Conservation (phyloP, 1,284 basidiomycete genomes). For the Ceratobasidium sp. region DNA sequence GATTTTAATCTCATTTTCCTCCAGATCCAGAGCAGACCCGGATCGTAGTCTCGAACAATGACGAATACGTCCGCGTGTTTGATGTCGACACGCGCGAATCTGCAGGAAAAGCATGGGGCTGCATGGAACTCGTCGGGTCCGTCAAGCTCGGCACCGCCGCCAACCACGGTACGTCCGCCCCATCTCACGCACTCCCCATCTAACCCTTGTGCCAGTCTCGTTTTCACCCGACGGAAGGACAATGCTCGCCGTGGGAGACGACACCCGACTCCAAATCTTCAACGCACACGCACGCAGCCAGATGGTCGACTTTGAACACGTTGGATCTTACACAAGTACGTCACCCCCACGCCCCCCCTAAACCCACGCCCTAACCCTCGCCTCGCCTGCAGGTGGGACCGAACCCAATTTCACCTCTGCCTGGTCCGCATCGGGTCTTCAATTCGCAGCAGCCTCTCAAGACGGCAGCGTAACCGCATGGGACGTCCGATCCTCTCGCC, state of each 20-base stretch:
- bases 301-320: slow-evolving; percentile 48
- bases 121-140: slow-evolving; percentile 59
- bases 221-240: slow-evolving; percentile 88
- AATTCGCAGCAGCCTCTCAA: slow-evolving; percentile 88
- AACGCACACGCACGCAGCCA: slow-evolving; percentile 27
- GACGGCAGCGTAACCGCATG: slow-evolving; percentile 80
- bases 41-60: slow-evolving; percentile 87
- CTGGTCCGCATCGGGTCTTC: slow-evolving; percentile 82
- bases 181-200: slow-evolving; percentile 52
- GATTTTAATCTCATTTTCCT: slow-evolving; percentile 75
- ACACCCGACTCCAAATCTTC: slow-evolving; percentile 58
- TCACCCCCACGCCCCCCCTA: slow-evolving; percentile 57
- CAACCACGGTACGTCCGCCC: slow-evolving; percentile 70
- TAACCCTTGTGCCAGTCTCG: slow-evolving; percentile 66
- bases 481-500: slow-evolving; percentile 57
- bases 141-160: slow-evolving; percentile 76
- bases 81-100: slow-evolving; percentile 67
- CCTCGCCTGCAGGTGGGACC: slow-evolving; percentile 56
- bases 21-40: slow-evolving; percentile 85
- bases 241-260: slow-evolving; percentile 85
- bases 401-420: slow-evolving; percentile 82
- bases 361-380: slow-evolving; percentile 49
- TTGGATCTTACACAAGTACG: slow-evolving; percentile 63
- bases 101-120: slow-evolving; percentile 54
- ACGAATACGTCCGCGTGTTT: slow-evolving; percentile 80